Conservation (phyloP, 129 eudicot genomes). For the Ambrosia trifida region DNA sequence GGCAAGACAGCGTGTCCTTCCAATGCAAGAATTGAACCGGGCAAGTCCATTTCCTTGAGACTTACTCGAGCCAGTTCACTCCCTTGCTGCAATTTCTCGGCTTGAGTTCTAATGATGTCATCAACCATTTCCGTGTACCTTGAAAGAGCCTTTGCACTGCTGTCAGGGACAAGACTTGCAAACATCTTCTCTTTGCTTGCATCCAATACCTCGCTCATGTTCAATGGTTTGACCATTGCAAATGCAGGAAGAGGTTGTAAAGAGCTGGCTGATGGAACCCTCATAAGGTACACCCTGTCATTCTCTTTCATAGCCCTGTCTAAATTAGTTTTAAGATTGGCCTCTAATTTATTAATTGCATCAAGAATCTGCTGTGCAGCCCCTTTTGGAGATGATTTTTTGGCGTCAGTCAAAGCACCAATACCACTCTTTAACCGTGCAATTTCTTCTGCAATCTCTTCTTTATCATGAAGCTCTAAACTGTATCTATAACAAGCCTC, state of each 20-base stretch:
- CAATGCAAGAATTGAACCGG: slow-evolving; percentile 86
- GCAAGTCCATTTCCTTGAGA: slow-evolving; percentile 95
- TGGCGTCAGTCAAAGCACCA: slow-evolving; percentile 68
- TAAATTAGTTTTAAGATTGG: slow-evolving; percentile 64
- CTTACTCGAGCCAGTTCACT: slow-evolving; percentile 99
- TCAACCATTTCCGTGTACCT: slow-evolving; percentile 98
- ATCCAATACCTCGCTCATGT: slow-evolving; percentile 79
- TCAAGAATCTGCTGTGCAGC: slow-evolving; percentile 94
- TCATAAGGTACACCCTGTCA: slow-evolving; percentile 94
- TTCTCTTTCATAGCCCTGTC: slow-evolving; percentile 96
- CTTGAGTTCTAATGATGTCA: slow-evolving; percentile 91
- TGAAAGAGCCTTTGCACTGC: slow-evolving; percentile 90
- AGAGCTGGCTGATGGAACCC: slow-evolving; percentile 90
- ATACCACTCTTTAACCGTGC: slow-evolving; percentile 88
- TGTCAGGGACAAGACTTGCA: slow-evolving; percentile 95
- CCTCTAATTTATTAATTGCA: slow-evolving; percentile 73
- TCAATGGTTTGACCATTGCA: slow-evolving; percentile 89
- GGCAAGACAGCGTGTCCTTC: slow-evolving; percentile 84
- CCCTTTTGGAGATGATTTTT: slow-evolving; percentile 77
- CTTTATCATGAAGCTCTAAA: slow-evolving; percentile 93
- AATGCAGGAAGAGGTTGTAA: slow-evolving; percentile 82
- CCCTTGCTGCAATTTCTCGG: slow-evolving; percentile 93
- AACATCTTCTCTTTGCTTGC: slow-evolving; percentile 96
- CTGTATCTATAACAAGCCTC: slow-evolving; percentile 97
- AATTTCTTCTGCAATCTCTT: slow-evolving; percentile 98